These are phyloP conservation scores for Agarophyton chilense DNA, from an alignment of 23 red algal species.

Conservation along the genomic window DNA sequence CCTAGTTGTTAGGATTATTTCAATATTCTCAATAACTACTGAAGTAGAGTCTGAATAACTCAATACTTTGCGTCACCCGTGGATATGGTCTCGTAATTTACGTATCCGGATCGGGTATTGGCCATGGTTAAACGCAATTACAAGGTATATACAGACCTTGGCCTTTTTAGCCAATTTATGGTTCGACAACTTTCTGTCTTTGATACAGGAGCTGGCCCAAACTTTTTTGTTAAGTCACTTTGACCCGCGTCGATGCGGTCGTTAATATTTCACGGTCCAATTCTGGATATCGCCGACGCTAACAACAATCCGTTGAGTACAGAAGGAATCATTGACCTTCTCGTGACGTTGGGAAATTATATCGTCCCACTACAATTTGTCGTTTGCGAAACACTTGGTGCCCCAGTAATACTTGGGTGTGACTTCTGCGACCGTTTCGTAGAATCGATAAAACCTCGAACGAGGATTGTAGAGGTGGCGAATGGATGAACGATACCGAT, in stretches of 20 bases:
- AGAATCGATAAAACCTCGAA: too few relatives aligned
- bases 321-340: neutral
- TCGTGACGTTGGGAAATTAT: neutral
- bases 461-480: too few relatives aligned
- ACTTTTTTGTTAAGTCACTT: neutral
- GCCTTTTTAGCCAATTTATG: neutral
- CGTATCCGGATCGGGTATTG: neutral
- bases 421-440: too few relatives aligned
- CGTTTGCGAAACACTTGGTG: too few relatives aligned
- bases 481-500: too few relatives aligned
- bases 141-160: neutral
- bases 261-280: neutral
- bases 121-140: slow-evolving; percentile 13
- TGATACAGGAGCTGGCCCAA: slow-evolving; percentile 13
- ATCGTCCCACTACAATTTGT: too few relatives aligned
- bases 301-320: neutral
- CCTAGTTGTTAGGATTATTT: too few relatives aligned
- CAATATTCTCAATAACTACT: too few relatives aligned
- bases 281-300: neutral
- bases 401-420: too few relatives aligned
- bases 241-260: neutral
- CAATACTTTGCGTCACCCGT: too few relatives aligned
- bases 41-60: too few relatives aligned
- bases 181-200: neutral
- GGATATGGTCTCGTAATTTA: too few relatives aligned